Evolutionary conservation across 495 filamentous ascomycete genomes (phyloP), one percentile per base, ranked within the genome.

Genomic region (Mytilinidion resinicola): DNA sequence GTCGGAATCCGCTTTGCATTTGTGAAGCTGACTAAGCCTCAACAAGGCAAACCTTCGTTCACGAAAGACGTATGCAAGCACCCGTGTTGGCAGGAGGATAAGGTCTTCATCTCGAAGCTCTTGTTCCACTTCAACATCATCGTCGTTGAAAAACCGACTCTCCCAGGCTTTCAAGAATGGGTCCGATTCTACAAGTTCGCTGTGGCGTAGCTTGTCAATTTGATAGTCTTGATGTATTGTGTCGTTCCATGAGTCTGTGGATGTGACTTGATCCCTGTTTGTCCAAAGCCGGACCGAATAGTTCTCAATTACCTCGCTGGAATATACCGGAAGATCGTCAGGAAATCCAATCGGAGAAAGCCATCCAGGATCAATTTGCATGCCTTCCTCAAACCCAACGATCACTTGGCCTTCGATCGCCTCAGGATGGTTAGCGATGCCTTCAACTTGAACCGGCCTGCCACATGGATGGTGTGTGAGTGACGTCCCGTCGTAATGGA

Each of bases 1-100:
- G 21, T 49, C 46, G 12, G 9, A 7, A 25, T 49, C 46, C 6
- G 20, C 14, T n/a, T 25, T 49, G 46, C 46, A 49, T 12, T 25
- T 49, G 14, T 17, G 6, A 30, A 49, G 46, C 19, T 25, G 8
- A 1, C 14, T 19, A 30, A 49, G 46, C 12, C 14, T 49, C 9
- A 49, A 25, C 21, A 49, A 17, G 8, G 46, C 46, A 33, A 49
- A 49, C 33, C 33, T 49, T 7, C 46, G 46, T 33, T 49, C 46
- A 14, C 46, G 46, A 49, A 49, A 49, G 14, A 49, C 46, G 20
- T 49, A 49, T 19, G 46, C 46, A 49, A 49, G 46, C 15, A 49
- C 21, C 4, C 46, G 19, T 5, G 46, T 49, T 49, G 46, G 46
- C 21, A 49, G 8, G 14, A 49, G 46, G 21, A 49, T 49, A 9